phyloP scores from a whole-genome alignment of 78 protist species.

The Anaeramoeba ignava region DNA sequence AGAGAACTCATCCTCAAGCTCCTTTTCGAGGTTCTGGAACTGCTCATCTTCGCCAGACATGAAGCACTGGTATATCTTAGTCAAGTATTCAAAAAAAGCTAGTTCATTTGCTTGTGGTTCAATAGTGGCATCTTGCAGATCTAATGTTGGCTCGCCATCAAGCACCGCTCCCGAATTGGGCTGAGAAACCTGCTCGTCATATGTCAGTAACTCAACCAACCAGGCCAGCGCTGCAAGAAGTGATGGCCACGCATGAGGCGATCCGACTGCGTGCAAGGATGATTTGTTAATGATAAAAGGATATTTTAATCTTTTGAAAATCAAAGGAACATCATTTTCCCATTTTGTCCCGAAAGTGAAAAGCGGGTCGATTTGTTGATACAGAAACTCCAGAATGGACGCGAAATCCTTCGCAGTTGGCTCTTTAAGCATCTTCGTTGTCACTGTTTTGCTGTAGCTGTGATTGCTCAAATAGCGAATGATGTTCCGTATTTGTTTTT shows the following conservation, averaged over 20 bases:
- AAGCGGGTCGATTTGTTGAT: conserved; percentile 27
- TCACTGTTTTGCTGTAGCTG: not conserved
- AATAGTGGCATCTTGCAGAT: conserved; percentile 4
- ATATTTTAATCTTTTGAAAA: conserved; percentile 33
- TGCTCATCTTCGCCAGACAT: conserved; percentile 16
- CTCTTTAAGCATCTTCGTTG: conserved; percentile 14
- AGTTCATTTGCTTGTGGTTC: no score
- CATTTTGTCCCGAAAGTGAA: conserved; percentile 17
- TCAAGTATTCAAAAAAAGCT: conserved; percentile 9
- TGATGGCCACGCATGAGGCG: conserved; percentile 35
- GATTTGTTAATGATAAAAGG: conserved; percentile 32
- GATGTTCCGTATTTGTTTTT: not conserved
- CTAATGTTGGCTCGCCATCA: not conserved
- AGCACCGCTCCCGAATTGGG: not conserved
- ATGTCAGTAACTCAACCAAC: conserved; percentile 28
- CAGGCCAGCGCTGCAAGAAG: conserved; percentile 37
- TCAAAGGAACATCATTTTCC: conserved; percentile 33
- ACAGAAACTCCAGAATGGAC: conserved; percentile 17
- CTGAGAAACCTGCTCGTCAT: not conserved
- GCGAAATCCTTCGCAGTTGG: conserved; percentile 29
- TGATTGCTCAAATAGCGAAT: conserved; percentile 10
- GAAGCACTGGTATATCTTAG: not conserved
- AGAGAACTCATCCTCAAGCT: not conserved
- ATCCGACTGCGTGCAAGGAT: conserved; percentile 24
- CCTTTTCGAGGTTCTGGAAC: not conserved